Evolutionary conservation across 1,284 basidiomycete genomes (phyloP).

Genomic region (Ceraceosorus guamensis): DNA sequence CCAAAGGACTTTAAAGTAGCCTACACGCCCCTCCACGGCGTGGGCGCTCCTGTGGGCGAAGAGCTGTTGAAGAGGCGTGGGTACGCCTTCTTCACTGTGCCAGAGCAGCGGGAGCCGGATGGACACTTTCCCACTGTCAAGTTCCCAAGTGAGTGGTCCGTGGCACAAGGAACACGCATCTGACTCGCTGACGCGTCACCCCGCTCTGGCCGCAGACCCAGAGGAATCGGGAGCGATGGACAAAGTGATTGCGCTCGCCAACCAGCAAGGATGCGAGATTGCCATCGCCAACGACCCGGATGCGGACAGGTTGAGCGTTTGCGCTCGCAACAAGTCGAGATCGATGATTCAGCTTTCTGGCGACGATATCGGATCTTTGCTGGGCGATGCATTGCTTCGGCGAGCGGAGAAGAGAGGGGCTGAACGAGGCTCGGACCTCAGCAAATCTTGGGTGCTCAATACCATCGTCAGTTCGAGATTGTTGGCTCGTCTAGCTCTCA

Average conservation of each 20-base stretch:
- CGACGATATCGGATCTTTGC: constrained; percentile 32
- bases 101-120: constrained; percentile 33
- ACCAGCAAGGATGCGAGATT: constrained; percentile 23
- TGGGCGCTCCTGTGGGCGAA: constrained; percentile 23
- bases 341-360: constrained; percentile 30
- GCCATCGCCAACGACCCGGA: constrained; percentile 42
- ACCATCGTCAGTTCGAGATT: constrained; percentile 36
- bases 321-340: constrained; percentile 24
- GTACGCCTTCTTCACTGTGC: constrained; percentile 23
- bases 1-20: constrained; percentile 10
- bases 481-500: constrained; percentile 25
- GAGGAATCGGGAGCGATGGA: constrained; percentile 37
- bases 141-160: constrained; percentile 26
- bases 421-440: too few species aligned
- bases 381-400: constrained; percentile 34
- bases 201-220: constrained; percentile 27
- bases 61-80: constrained; percentile 13
- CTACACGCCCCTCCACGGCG: constrained; percentile 39
- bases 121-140: constrained; percentile 38
- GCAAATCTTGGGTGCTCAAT: constrained; percentile 15
- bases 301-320: constrained; percentile 33
- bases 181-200: neutral
- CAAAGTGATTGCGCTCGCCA: constrained; percentile 32
- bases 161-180: neutral
- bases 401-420: constrained; percentile 20